phyloP scores from a whole-genome alignment of 306 rosid genomes.

The Biancaea sappan region DNA sequence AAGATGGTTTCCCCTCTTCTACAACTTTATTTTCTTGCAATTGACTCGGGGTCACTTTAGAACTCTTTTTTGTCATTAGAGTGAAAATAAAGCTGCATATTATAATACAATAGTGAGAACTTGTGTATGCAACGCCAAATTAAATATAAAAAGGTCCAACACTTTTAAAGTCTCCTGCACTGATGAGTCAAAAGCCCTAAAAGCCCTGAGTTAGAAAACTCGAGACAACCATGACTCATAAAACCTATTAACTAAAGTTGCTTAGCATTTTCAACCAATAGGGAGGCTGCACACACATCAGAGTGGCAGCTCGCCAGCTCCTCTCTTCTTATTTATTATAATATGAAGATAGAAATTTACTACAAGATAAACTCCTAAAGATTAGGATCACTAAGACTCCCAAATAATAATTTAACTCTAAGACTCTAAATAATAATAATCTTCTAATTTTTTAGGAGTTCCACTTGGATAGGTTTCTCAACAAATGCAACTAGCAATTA shows the following conservation, averaged over 20 bases:
- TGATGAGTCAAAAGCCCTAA: neutral
- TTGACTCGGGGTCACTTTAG: constrained; percentile 18
- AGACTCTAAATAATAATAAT: neutral
- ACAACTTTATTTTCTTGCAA: constrained; percentile 32
- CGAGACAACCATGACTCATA: neutral
- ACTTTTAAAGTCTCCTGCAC: neutral
- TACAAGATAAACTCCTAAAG: neutral
- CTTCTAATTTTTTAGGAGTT: neutral
- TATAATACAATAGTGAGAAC: neutral
- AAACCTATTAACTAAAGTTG: neutral
- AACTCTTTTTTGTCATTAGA: constrained; percentile 42
- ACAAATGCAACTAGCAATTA: neutral
- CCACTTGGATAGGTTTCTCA: neutral
- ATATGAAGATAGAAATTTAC: neutral
- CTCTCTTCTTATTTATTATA: neutral
- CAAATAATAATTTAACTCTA: neutral
- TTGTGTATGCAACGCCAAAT: neutral
- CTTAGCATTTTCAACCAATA: neutral
- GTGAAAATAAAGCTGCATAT: constrained; percentile 38
- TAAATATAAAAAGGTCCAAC: neutral
- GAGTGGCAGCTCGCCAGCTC: neutral
- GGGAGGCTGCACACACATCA: neutral
- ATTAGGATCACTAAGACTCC: neutral
- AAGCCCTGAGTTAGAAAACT: neutral
- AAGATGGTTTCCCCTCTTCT: constrained; percentile 45